Evolutionary conservation across 2,329 filamentous ascomycete genomes (phyloP), one percentile per base, ranked within the genome.

Genomic region (Lecanicillium sp.): DNA sequence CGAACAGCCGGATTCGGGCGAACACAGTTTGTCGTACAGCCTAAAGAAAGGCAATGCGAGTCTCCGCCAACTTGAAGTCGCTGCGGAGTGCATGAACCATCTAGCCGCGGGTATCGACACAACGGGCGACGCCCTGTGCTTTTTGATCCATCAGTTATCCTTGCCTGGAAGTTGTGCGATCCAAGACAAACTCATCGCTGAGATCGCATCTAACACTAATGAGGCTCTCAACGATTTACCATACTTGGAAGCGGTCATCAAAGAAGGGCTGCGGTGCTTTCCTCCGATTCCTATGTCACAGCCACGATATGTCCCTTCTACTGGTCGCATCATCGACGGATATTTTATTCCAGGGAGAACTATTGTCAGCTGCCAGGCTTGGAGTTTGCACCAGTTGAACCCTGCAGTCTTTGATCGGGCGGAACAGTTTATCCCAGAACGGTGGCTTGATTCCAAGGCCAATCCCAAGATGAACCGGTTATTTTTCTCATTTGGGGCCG

Each of bases 361-460:
- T 1, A 66, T 77, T 29, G 76, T 80, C 37, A 78, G 76, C 51
- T 71, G 69, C 44, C 77, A 81, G 55, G 70, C 77, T 1, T 75
- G 70, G 49, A 79, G 75, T 13, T 64, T 79, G 18, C 74, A 81
- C 45, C 69, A 71, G 18, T 61, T 77, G 38, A 72, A 81, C 47
- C 55, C 61, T 11, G 69, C 79, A 41, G 81, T 87, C 1, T 97
- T 92, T 55, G 79, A 81, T 1, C 73, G 88, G 32, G 83, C 87
- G 0, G 84, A 94, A 44, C 62, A 59, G 6, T 96, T 88, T 54
- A 69, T 81, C 37, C 89, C 89, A 0, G 84, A 90, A 41, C 73
- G 89, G 48, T 96, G 89, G 89, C 74, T 95, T 46, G 77, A 72
- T 12, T 69, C 73, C 10, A 72, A 80, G 33, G 87, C 84, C 3